A percentile compares a stretch with the other conserved stretches of the same genome.
Evolutionary conservation across 1,284 basidiomycete genomes (phyloP).

Genomic region (Trichosporon ovoides): DNA sequence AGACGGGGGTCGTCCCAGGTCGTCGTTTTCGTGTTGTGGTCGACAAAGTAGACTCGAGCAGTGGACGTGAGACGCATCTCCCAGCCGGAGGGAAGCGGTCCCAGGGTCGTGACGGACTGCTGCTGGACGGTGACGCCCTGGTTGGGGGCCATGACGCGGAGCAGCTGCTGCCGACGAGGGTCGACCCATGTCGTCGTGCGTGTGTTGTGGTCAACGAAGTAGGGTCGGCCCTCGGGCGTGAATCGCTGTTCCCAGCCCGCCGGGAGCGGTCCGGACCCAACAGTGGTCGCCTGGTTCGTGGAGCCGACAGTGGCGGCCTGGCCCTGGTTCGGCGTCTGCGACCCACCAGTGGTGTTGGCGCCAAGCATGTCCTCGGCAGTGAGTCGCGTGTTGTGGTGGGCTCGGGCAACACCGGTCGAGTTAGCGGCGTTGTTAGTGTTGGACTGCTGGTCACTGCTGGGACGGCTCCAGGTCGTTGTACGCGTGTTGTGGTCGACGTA

Average conservation of each 20-base stretch:
- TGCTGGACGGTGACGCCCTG: conserved; percentile 70
- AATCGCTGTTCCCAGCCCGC: conserved; percentile 97
- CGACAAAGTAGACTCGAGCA: conserved; percentile 90
- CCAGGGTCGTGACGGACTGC: conserved; percentile 80
- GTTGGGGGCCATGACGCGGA: conserved; percentile 78
- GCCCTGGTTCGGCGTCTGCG: conserved; percentile 22
- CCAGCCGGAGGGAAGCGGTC: conserved; percentile 93
- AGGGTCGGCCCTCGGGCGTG: conserved; percentile 94
- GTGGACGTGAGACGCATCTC: conserved; percentile 94
- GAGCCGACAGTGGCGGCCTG: conserved; percentile 16
- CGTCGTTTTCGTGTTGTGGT: conserved; percentile 88
- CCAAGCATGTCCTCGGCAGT: conserved; percentile 75
- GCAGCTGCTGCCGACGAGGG: conserved; percentile 79
- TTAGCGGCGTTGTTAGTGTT: conserved; percentile 52
- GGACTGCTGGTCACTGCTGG: conserved; percentile 50
- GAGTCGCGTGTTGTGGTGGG: conserved; percentile 69
- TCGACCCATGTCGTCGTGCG: conserved; percentile 98
- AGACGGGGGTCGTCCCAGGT: conserved; percentile 93
- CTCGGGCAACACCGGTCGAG: conserved; percentile 61
- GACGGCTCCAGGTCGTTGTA: conserved; percentile 87
- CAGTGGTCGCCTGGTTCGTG: conserved; percentile 59
- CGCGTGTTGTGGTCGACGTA: conserved; percentile 92
- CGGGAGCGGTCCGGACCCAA: conserved; percentile 75
- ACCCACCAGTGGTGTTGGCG: conserved; percentile 37
- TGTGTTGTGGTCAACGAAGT: conserved; percentile 95